These are phyloP conservation scores for Helianthus tuberosus DNA, from an alignment of 129 eudicot genomes.

Conservation along the genomic window DNA sequence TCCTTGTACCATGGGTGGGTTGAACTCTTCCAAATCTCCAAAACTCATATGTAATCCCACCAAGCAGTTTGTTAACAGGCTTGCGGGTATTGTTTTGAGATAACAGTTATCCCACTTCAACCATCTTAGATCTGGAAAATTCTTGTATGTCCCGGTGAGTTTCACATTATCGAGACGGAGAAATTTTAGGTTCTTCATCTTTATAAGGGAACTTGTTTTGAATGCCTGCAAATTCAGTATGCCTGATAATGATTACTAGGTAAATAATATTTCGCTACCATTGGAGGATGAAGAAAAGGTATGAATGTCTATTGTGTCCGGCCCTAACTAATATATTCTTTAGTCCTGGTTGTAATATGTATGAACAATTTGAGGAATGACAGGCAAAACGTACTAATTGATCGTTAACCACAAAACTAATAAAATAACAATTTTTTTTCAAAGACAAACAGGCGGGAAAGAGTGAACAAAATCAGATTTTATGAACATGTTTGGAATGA, in stretches of 20 bases:
- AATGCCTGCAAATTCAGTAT: conserved; percentile 16
- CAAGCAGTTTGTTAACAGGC: conserved; percentile 28
- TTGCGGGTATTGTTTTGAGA: conserved; percentile 11
- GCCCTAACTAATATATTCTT: too few relatives aligned
- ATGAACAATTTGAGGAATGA: too few relatives aligned
- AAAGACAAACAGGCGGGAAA: too few relatives aligned
- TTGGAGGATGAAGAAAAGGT: too few relatives aligned
- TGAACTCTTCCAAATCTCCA: conserved; percentile 29
- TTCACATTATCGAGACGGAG: conserved; percentile 31
- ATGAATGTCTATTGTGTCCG: too few relatives aligned
- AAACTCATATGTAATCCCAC: conserved; percentile 33
- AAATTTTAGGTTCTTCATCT: conserved; percentile 30
- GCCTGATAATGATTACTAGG: not conserved
- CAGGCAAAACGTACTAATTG: too few relatives aligned
- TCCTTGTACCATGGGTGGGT: conserved; percentile 35
- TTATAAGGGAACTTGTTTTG: conserved; percentile 21
- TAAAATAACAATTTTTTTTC: too few relatives aligned
- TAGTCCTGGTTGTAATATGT: too few relatives aligned
- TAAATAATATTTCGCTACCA: too few relatives aligned
- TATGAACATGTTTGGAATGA: too few relatives aligned
- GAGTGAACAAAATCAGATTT: too few relatives aligned
- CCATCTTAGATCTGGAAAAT: conserved; percentile 44
- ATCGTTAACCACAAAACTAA: too few relatives aligned
- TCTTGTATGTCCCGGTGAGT: conserved; percentile 25
- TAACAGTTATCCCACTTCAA: conserved; percentile 37